Base-by-base conservation (phyloP, 768 basidiomycete genomes). In the Bullera alba region DNA sequence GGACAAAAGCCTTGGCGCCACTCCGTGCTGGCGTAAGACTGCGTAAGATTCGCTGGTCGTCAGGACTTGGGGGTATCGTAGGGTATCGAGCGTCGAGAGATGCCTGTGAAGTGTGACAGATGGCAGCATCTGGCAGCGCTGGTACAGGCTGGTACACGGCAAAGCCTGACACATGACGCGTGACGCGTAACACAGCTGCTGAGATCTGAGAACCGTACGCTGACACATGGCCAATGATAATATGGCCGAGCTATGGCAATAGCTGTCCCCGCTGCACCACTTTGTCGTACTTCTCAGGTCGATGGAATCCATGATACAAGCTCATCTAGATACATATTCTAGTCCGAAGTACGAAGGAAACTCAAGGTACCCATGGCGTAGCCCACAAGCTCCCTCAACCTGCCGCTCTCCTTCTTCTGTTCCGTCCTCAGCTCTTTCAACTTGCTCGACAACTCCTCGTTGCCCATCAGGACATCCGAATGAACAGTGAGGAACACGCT, bases 401-500 rank as follows among this genome's bases (percentile, higher is more conserved):
- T 77, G 58, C 79, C 80, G 58, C 85, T 85, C 76, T 96, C 90
- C 68, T 76, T 80, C 63, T 76, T 73, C 71, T 96, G 92, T 56
- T 81, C 79, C 27, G 73, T 76, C 58, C 78, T 70, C 48, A 99
- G 68, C 51, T 63, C 75, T 60, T 81, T 76, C 65, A 99, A 60
- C 17, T 77, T 77, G 3, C 64, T 67, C 46, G 74, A 73, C 53
- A 92, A 62, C 69, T 90, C 90, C 2, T 71, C 69, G 65, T 87
- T 87, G 19, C 54, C 65, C 27, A 89, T 77, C 26, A 97, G 74
- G 0, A 83, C 75, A 48, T 97, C 91, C 3, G 84, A 84, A 66
- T 97, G 92, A 45, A 86, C 78, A 16, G 81, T 81, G 35, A 97
- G 74, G 70, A 95, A 89, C 1, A 93, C 84, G 56, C 78, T 83